These are phyloP conservation scores for Salix brachista DNA, from an alignment of 345 rosid genomes.

Conservation along the genomic window DNA sequence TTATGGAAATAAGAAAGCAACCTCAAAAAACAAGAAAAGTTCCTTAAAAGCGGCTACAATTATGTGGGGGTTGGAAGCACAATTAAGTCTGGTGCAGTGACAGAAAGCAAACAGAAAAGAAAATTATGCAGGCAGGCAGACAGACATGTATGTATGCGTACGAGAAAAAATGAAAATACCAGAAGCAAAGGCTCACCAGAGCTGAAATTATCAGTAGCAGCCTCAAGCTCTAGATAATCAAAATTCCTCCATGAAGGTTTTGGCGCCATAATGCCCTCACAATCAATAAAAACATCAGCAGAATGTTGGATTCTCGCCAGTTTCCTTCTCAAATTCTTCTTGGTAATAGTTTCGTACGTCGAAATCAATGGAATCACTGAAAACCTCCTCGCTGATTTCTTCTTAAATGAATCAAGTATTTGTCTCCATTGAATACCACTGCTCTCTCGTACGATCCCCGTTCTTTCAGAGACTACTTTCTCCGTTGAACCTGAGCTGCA, in stretches of 20 bases:
- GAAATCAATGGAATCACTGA: conserved; percentile 48
- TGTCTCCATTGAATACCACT: conserved; percentile 48
- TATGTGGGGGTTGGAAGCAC: too few species aligned
- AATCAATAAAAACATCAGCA: conserved; percentile 30
- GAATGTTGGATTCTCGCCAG: conserved; percentile 30
- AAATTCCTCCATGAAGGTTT: conserved; percentile 80
- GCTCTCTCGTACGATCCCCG: conserved; percentile 9
- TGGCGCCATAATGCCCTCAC: conserved; percentile 26
- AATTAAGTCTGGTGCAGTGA: too few species aligned
- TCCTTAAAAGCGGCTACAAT: too few species aligned
- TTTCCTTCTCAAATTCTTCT: conserved; percentile 50
- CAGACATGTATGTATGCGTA: too few species aligned
- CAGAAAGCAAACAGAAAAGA: neutral
- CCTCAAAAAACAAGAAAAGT: too few species aligned
- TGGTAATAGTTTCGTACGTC: conserved; percentile 35
- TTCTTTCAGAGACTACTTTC: conserved; percentile 24
- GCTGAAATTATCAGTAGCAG: conserved; percentile 66
- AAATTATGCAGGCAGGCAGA: too few species aligned
- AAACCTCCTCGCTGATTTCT: conserved; percentile 57
- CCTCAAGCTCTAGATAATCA: conserved; percentile 51
- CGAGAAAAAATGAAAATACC: too few species aligned
- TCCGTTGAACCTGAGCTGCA: conserved; percentile 41
- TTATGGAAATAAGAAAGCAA: too few species aligned
- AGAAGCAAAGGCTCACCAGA: conserved; percentile 37
- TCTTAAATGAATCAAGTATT: conserved; percentile 50